Evolutionary conservation across 2,329 filamentous ascomycete species (phyloP), one percentile per base, ranked within the genome.

Genomic region (Microdochium trichocladiopsis): DNA sequence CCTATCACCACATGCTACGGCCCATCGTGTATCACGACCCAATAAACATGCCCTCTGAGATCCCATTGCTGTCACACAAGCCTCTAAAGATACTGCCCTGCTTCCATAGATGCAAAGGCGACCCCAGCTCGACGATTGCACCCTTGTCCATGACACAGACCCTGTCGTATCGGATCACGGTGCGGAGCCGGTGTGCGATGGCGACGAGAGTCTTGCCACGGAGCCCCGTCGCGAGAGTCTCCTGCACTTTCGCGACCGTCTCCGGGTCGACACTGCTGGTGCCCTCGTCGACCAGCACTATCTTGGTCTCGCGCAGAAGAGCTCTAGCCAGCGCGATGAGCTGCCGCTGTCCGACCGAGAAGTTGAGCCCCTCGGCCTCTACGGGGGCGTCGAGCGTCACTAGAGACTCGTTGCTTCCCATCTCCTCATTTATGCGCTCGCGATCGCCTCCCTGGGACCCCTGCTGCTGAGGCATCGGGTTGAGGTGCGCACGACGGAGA

Each of bases 261-360:
- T 88, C 86, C 61, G 87, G 83, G 59, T 90, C 86, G 3, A 89
- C 82, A 0, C 76, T 80, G 1, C 79, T 82, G 0, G 87, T 90
- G 1, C 87, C 87, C 63, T 90, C 87, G 66, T 90, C 87, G 60
- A 86, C 88, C 18, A 90, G 78, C 56, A 90, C 86, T 60, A 90
- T 88, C 54, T 82, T 82, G 0, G 80, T 82, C 21, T 79, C 75
- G 36, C 84, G 78, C 1, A 90, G 84, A 4, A 90, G 73, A 0
- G 86, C 87, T 1, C 87, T 78, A 0, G 86, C 86, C 0, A 90
- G 70, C 4, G 48, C 43, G 11, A 58, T 25, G 5, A 61, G 50
- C 50, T 61, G 58, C 5, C 86, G 78, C 62, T 90, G 87, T 23
- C 87, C 87, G 66, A 89, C 86, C 0, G 86, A 90, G 3, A 90